Evolutionary conservation across 208 protist genomes (phyloP).

Genomic region (Leishmania gerbilli): DNA sequence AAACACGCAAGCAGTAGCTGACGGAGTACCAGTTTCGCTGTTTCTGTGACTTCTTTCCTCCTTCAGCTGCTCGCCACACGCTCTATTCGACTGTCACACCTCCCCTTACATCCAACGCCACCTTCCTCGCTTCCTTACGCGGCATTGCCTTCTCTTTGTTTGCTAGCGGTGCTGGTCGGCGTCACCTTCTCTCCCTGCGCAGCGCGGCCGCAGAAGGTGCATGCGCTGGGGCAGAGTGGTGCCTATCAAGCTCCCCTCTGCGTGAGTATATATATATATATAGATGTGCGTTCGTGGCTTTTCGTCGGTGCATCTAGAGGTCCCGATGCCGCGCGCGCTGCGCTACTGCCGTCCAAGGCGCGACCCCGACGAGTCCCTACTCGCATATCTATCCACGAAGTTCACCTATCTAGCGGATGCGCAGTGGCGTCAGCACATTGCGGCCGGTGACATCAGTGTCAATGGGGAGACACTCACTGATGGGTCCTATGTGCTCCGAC

Average conservation of each 20-base stretch:
- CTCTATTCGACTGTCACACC: neutral
- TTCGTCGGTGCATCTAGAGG: neutral
- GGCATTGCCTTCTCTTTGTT: neutral
- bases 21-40: neutral
- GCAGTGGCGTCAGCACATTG: conserved; percentile 61
- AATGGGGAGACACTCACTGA: conserved; percentile 17
- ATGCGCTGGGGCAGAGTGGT: neutral
- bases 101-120: neutral
- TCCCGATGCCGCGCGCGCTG: conserved; percentile 50
- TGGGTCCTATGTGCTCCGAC: conserved; percentile 38
- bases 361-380: conserved; percentile 44
- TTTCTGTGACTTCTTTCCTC: neutral
- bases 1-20: neutral
- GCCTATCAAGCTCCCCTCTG: too few species aligned
- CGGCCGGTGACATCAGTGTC: conserved; percentile 48
- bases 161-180: neutral
- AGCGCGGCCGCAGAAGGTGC: neutral
- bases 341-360: conserved; percentile 67
- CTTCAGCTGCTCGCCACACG: neutral
- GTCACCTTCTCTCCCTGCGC: neutral
- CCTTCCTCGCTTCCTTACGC: neutral
- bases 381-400: conserved; percentile 45
- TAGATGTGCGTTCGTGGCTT: neutral
- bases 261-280: too few species aligned
- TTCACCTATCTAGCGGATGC: conserved; percentile 62